Evolutionary conservation across 2,329 filamentous ascomycete genomes (phyloP).

Genomic region (Diaporthe batatas): DNA sequence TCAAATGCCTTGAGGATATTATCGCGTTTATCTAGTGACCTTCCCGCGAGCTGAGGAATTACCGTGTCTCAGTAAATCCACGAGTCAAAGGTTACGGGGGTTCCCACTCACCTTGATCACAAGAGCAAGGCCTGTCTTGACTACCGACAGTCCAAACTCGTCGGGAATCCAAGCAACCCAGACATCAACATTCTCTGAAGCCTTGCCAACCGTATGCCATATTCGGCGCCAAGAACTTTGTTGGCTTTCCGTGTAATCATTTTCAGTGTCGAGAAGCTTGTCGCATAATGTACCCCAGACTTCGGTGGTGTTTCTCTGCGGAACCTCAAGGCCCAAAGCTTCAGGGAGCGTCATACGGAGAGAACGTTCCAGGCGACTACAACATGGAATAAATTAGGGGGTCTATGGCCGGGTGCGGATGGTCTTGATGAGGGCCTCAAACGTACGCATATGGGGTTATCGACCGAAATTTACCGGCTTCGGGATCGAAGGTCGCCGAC

Average conservation of each 20-base stretch:
- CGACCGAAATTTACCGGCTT: conserved; percentile 8
- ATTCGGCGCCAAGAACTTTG: conserved; percentile 3
- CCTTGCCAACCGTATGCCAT: conserved; percentile 19
- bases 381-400: not conserved
- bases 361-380: not conserved
- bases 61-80: not conserved
- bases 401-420: accelerated
- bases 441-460: conserved; percentile 15
- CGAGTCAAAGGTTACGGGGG: not conserved
- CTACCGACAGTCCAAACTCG: conserved; percentile 30
- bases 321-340: conserved; percentile 3
- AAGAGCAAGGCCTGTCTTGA: conserved; percentile 28
- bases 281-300: conserved; percentile 17
- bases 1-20: conserved; percentile 24
- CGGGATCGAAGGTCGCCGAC: not conserved
- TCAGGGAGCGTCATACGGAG: conserved; percentile 10
- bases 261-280: conserved; percentile 7
- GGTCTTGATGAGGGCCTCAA: not conserved
- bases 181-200: conserved; percentile 6
- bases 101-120: conserved; percentile 22
- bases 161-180: conserved; percentile 34
- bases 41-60: conserved; percentile 11
- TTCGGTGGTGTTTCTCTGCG: not conserved
- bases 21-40: not conserved
- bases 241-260: conserved; percentile 15